These are phyloP conservation scores for Xanthoparmelia taractica DNA, from an alignment of 495 filamentous ascomycete species.

Conservation along the genomic window DNA sequence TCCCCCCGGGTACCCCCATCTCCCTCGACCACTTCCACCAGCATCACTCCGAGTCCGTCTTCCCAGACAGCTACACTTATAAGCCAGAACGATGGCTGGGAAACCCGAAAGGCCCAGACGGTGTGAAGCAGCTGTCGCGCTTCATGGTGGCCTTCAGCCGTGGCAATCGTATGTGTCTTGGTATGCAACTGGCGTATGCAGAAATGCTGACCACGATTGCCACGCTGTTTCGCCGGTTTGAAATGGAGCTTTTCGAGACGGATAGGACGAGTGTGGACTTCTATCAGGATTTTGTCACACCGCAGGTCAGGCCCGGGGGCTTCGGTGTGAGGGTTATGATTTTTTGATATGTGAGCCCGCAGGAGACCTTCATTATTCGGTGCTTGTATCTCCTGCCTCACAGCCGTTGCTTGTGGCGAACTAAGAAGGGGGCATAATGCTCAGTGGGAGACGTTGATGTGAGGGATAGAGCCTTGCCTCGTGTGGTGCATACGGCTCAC, in stretches of 20 bases:
- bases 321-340: constrained; percentile 18
- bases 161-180: constrained; percentile 40
- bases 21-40: constrained; percentile 25
- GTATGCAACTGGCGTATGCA: constrained; percentile 40
- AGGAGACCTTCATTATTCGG: too few species aligned
- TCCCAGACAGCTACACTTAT: constrained; percentile 18
- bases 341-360: not conserved
- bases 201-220: constrained; percentile 38
- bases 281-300: constrained; percentile 3
- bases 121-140: constrained; percentile 25
- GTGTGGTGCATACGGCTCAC: too few species aligned
- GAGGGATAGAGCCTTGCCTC: too few species aligned
- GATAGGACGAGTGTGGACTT: constrained; percentile 31
- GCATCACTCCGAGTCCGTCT: constrained; percentile 13
- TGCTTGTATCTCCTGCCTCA: too few species aligned
- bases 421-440: too few species aligned
- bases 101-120: constrained; percentile 17
- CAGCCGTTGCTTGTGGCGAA: not conserved
- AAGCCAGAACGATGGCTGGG: constrained; percentile 45
- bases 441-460: too few species aligned
- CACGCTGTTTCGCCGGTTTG: constrained; percentile 33
- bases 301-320: constrained; percentile 6
- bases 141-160: constrained; percentile 40
- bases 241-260: constrained; percentile 33
- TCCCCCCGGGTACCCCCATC: constrained; percentile 33